These are phyloP conservation scores for Diaporthe australafricana DNA, from an alignment of 2,329 filamentous ascomycete genomes.

Conservation along the genomic window DNA sequence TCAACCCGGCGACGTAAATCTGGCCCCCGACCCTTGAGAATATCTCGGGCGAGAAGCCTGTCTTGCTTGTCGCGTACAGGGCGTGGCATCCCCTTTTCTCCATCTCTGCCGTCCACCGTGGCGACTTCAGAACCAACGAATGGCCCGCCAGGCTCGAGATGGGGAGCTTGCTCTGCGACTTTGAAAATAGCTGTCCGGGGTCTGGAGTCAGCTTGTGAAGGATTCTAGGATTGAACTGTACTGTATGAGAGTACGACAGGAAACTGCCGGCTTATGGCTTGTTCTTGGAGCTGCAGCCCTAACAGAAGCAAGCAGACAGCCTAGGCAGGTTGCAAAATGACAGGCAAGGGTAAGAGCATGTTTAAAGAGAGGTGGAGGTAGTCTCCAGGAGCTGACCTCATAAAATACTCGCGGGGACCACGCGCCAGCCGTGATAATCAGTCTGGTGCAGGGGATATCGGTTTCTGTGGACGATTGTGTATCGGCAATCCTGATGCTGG, in stretches of 20 bases:
- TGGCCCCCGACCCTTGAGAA: conserved; percentile 75
- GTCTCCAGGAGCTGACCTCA: conserved; percentile 40
- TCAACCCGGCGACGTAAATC: conserved; percentile 80
- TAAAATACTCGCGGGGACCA: conserved; percentile 78
- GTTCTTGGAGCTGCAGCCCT: background rate
- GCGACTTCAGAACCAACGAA: conserved; percentile 74
- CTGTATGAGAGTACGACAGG: background rate
- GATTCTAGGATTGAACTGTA: background rate
- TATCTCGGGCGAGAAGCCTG: conserved; percentile 75
- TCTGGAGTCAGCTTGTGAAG: background rate
- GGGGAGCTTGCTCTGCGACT: conserved; percentile 63
- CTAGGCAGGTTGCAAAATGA: background rate
- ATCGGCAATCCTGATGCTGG: conserved; percentile 62
- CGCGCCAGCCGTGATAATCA: conserved; percentile 76
- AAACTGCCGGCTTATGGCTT: background rate
- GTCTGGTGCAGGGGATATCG: conserved; percentile 70
- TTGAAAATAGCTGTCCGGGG: conserved; percentile 66
- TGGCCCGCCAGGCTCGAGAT: conserved; percentile 76
- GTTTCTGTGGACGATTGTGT: conserved; percentile 56
- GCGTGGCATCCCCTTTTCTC: conserved; percentile 69
- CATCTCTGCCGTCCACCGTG: conserved; percentile 61
- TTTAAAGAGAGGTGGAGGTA: background rate
- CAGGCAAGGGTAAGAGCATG: background rate
- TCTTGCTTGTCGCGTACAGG: conserved; percentile 71
- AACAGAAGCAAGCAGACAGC: background rate